phyloP scores from a whole-genome alignment of 2,329 filamentous ascomycete genomes.

The Apiospora phragmitis region DNA sequence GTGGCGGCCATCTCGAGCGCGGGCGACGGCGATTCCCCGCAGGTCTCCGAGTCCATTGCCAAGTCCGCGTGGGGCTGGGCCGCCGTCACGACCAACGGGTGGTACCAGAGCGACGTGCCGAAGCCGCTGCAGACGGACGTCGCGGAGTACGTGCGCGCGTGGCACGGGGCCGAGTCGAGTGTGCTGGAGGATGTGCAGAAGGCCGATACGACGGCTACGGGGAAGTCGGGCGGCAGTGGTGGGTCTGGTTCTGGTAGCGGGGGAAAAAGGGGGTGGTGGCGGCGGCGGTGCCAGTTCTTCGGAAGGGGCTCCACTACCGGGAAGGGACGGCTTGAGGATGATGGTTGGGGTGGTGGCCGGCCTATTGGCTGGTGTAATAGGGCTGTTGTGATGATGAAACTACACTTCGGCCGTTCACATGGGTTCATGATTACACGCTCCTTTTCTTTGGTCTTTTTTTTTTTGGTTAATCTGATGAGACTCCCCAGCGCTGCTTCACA shows the following conservation, averaged over 20 bases:
- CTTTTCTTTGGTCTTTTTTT: background rate
- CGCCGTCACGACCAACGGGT: conserved; percentile 19
- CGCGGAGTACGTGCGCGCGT: conserved; percentile 14
- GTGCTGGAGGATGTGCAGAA: conserved; percentile 16
- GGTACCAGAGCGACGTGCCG: conserved; percentile 18
- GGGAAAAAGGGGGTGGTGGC: background rate
- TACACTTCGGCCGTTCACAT: too few relatives aligned
- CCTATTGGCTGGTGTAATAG: background rate
- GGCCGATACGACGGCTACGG: conserved; percentile 15
- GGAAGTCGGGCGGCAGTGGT: background rate
- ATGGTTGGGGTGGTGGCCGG: background rate
- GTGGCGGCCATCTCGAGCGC: conserved; percentile 19
- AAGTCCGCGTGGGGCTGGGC: conserved; percentile 18
- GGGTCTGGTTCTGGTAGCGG: background rate
- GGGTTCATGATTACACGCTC: background rate
- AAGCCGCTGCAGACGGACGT: conserved; percentile 16
- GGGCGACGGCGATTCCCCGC: conserved; percentile 4
- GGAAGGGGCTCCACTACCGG: background rate
- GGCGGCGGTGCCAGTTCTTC: background rate
- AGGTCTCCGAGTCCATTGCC: conserved; percentile 17
- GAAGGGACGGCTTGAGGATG: background rate
- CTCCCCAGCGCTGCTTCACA: background rate
- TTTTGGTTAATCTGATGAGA: background rate
- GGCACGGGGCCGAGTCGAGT: conserved; percentile 17
- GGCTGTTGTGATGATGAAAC: background rate